phyloP scores from a whole-genome alignment of 2,329 filamentous ascomycete species.

The Penicillium griseofulvum region DNA sequence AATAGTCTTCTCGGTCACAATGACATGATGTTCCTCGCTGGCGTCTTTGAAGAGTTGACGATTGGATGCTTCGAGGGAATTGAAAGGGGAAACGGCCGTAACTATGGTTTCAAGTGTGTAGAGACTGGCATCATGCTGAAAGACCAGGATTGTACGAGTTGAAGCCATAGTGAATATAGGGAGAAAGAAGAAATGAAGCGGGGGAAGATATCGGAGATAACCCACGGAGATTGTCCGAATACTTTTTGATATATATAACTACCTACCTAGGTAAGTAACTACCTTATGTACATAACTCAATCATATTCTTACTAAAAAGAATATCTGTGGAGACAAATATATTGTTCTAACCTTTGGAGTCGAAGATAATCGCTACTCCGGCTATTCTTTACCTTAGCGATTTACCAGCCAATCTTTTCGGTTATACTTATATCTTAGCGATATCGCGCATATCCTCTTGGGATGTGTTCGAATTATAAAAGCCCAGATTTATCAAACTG shows the following conservation, averaged over 20 bases:
- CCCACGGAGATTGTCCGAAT: no score
- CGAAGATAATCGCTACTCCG: conserved; percentile 7
- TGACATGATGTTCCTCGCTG: conserved; percentile 52
- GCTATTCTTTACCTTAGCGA: conserved; percentile 28
- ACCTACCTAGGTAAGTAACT: no score
- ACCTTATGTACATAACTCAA: no score
- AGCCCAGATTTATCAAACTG: not conserved
- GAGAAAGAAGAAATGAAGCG: not conserved
- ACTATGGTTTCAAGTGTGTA: conserved; percentile 47
- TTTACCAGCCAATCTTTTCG: conserved; percentile 9
- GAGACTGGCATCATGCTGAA: conserved; percentile 44
- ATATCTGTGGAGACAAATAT: not conserved
- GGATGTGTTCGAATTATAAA: not conserved
- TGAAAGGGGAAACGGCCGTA: conserved; percentile 50
- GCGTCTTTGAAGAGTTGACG: conserved; percentile 59
- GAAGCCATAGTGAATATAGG: not conserved
- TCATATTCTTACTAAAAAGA: no score
- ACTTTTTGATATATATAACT: no score
- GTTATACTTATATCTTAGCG: conserved; percentile 20
- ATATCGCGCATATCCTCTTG: conserved; percentile 6
- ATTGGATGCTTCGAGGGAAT: conserved; percentile 52
- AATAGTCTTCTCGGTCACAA: conserved; percentile 65
- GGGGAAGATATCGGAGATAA: no score
- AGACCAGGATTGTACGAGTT: conserved; percentile 20
- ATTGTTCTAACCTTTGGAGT: not conserved